Percentiles rank a stretch among this genome's conserved stretches.
Evolutionary conservation across 495 filamentous ascomycete genomes (phyloP).

Genomic region (Talaromyces liani): DNA sequence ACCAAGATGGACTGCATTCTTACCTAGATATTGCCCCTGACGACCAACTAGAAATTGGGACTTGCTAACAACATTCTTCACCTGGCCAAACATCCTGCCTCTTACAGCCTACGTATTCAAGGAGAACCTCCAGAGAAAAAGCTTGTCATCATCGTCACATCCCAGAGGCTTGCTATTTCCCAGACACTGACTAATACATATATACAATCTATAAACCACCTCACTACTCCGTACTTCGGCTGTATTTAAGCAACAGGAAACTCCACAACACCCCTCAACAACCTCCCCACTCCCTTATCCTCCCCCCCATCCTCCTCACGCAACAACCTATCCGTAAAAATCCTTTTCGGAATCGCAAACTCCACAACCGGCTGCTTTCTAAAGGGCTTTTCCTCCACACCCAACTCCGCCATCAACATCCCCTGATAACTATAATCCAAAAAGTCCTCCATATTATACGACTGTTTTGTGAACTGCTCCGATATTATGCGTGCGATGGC

Average conservation of each 20-base stretch:
- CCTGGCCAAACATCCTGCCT: not conserved
- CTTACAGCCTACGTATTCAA: not conserved
- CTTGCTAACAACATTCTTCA: not conserved
- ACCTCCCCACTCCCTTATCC: slow-evolving; percentile 31
- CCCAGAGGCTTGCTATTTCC: not conserved
- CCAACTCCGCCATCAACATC: slow-evolving; percentile 76
- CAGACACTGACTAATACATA: not conserved
- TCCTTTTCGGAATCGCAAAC: slow-evolving; percentile 85
- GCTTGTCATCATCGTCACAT: not conserved
- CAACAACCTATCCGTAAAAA: slow-evolving; percentile 53
- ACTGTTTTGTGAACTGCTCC: slow-evolving; percentile 95
- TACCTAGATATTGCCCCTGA: not conserved
- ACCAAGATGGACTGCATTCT: not conserved
- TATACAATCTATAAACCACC: not conserved
- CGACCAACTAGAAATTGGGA: not conserved
- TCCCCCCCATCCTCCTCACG: slow-evolving; percentile 38
- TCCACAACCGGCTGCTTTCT: slow-evolving; percentile 86
- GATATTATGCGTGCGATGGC: slow-evolving; percentile 89
- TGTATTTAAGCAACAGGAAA: slow-evolving; percentile 14
- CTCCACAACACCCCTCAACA: slow-evolving; percentile 34
- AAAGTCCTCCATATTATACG: slow-evolving; percentile 92
- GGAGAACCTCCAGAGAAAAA: not conserved
- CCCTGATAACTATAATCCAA: slow-evolving; percentile 88
- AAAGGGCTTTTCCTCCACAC: slow-evolving; percentile 54
- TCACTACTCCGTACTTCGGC: no score